phyloP scores from a whole-genome alignment of 163 green algal genomes.

The Scenedesmus sp. region DNA sequence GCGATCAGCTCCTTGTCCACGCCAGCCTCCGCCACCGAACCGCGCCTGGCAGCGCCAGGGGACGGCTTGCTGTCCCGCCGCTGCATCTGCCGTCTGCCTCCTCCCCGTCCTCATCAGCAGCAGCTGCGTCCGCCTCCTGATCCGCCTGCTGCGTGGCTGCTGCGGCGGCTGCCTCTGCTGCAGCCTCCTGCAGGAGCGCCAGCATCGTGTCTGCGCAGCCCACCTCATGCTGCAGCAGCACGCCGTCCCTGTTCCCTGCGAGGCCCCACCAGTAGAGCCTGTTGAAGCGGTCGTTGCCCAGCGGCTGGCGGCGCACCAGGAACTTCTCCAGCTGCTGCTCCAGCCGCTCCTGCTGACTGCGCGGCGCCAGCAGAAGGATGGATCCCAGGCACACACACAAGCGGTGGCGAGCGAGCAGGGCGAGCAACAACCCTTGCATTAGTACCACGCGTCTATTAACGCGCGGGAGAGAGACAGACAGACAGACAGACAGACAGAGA shows the following conservation, averaged over 20 bases:
- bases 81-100: neutral
- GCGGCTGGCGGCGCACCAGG: slow-evolving; percentile 66
- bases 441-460: too few species aligned
- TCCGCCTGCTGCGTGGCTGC: neutral
- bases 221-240: slow-evolving; percentile 63
- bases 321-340: slow-evolving; percentile 75
- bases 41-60: neutral
- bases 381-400: neutral
- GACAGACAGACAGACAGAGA: too few species aligned
- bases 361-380: neutral
- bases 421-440: too few species aligned
- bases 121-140: neutral
- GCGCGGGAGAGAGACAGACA: too few species aligned
- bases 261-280: slow-evolving; percentile 86
- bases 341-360: slow-evolving; percentile 76
- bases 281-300: slow-evolving; percentile 80
- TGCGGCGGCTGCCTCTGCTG: neutral
- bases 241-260: slow-evolving; percentile 57
- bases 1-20: neutral
- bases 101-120: neutral
- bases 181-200: slow-evolving; percentile 18
- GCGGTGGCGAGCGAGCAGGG: neutral
- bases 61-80: neutral
- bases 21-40: neutral
- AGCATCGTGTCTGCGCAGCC: slow-evolving; percentile 34